These are phyloP conservation scores for Penicillium polonicum DNA, from an alignment of 2,329 filamentous ascomycete species.

Conservation along the genomic window DNA sequence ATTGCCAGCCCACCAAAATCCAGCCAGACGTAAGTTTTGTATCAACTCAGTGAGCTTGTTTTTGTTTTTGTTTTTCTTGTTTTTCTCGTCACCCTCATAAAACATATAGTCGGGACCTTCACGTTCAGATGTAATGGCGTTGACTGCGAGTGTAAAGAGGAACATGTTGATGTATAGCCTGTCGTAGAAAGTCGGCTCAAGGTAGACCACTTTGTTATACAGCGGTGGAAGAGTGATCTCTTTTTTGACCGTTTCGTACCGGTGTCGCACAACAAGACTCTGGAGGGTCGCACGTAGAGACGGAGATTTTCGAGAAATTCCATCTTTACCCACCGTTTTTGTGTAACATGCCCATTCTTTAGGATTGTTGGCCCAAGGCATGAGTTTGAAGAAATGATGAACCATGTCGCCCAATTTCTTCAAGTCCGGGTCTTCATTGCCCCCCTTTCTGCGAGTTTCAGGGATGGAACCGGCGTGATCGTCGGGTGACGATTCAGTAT, in stretches of 20 bases:
- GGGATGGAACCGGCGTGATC: conserved; percentile 31
- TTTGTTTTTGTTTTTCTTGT: conserved; percentile 59
- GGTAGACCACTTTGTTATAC: conserved; percentile 66
- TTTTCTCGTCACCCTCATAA: conserved; percentile 53
- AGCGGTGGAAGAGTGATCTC: conserved; percentile 68
- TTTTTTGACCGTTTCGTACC: conserved; percentile 64
- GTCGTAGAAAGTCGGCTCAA: conserved; percentile 83
- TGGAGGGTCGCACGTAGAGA: conserved; percentile 68
- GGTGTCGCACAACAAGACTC: conserved; percentile 78
- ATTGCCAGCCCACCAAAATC: conserved; percentile 83
- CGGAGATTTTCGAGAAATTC: conserved; percentile 44
- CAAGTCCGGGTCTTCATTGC: conserved; percentile 26
- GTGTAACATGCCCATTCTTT: conserved; percentile 74
- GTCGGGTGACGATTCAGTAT: conserved; percentile 30
- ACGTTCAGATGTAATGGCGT: conserved; percentile 83
- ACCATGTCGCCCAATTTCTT: conserved; percentile 59
- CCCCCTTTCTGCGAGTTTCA: conserved; percentile 35
- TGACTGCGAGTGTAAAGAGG: conserved; percentile 77
- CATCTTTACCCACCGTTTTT: conserved; percentile 58
- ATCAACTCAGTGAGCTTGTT: conserved; percentile 62
- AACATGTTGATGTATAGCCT: conserved; percentile 81
- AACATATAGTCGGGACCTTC: conserved; percentile 87
- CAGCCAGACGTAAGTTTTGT: conserved; percentile 75
- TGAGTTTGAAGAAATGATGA: conserved; percentile 69
- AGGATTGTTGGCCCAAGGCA: conserved; percentile 73